Percentiles rank a stretch among this genome's conserved stretches.
These are phyloP conservation scores for Eleusine coracana DNA, from an alignment of 176 grass and related monocot genomes.

Conservation along the genomic window DNA sequence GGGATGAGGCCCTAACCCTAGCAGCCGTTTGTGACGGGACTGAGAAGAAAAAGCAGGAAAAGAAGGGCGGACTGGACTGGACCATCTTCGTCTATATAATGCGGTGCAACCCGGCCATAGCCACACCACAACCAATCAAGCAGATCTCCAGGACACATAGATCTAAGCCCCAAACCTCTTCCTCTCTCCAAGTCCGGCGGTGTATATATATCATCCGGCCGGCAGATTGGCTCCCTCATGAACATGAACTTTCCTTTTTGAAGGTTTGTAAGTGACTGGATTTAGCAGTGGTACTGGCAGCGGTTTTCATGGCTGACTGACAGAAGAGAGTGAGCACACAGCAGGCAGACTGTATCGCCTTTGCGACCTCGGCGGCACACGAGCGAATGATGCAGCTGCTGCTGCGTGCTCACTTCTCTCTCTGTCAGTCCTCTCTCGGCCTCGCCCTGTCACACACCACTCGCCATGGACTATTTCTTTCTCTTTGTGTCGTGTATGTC, in stretches of 20 bases:
- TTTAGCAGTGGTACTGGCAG: background rate
- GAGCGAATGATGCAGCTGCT: conserved; percentile 43
- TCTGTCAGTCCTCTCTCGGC: conserved; percentile 44
- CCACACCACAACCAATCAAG: conserved; percentile 12
- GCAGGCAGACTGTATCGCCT: conserved; percentile 42
- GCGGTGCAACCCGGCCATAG: background rate
- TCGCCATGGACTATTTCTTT: background rate
- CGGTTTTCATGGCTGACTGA: conserved; percentile 41
- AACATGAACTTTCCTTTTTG: background rate
- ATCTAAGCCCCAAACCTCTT: conserved; percentile 30
- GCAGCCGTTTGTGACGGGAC: conserved; percentile 16
- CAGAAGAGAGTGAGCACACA: conserved; percentile 67
- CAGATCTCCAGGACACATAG: conserved; percentile 16
- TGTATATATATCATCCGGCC: background rate
- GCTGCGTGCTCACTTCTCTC: conserved; percentile 60
- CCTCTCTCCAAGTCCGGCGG: conserved; percentile 33
- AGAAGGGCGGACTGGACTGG: background rate
- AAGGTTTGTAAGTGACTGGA: conserved; percentile 10
- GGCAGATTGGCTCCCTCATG: background rate
- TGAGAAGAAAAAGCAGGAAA: conserved; percentile 23
- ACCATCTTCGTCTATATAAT: conserved; percentile 42
- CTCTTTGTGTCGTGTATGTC: background rate
- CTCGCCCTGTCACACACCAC: background rate
- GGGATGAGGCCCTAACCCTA: conserved; percentile 33
- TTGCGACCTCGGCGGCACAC: background rate